Base-by-base conservation (phyloP, 129 eudicot species). In the Mikania micrantha region DNA sequence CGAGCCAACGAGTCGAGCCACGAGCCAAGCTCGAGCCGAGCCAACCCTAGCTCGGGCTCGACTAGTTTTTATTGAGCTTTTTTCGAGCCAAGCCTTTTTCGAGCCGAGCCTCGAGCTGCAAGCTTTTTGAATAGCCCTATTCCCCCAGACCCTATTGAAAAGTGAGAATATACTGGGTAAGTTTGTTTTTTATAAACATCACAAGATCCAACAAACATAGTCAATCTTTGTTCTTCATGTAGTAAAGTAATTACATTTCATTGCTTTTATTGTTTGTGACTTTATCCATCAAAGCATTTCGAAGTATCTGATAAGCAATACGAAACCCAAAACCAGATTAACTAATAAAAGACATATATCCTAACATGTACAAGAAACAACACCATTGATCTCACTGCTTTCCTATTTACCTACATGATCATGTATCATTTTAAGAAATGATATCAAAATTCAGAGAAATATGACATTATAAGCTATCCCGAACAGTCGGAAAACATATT, bases 401-500 rank as follows among this genome's bases (percentile, higher is more conserved):
- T 44, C 57, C 74, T 67, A 75, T 67, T 59, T 68, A 76, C 80
- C 64, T 59, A 42, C 31, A 22, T 68, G n/a, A 58, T 44, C 42
- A 16, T 35, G 10, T 22, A 31, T 48, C 19, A 17, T 19, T 28
- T 28, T 45, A 60, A 60, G 19, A 60, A 59, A 0, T 13, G 63
- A 60, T 29, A 63, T 54, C 63, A 25, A 45, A 67, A 44, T 32
- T 67, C 58, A 32, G 7, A 22, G 22, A 29, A 45, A n/a, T 69
- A 70, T 29, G 58, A 21, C 20, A 69, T 66, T 64, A 84, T 63
- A 82, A 84, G 75, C 64, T 69, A 71, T 85, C 91, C 36, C 87
- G 85, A 59, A 73, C 63, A 20, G 88, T 79, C 11, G 93, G 95
- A 74, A 85, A 91, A 77, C 78, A 74, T 22, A 81, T 84, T 21